Base-by-base conservation (phyloP, 2,329 filamentous ascomycete species). In the Graphilbum fragrans region DNA sequence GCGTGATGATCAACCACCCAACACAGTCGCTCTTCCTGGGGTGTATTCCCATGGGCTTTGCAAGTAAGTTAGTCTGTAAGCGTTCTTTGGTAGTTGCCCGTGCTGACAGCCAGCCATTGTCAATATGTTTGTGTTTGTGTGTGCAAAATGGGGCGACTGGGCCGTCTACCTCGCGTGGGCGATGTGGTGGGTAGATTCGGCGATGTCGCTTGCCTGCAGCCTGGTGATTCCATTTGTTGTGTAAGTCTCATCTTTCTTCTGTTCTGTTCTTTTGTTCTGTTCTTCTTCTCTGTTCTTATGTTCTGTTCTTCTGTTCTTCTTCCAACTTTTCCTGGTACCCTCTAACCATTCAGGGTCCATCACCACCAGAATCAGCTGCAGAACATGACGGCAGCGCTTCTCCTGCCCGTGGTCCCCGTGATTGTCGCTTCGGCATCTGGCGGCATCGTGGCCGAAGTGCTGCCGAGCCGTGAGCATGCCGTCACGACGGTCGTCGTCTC, bases 401-500 rank as follows among this genome's bases (percentile, higher is more conserved):
- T 82, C 1, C 61, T 82, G 10, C 77, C 78, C 1, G 72, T 81
- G 22, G 74, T 77, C 2, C 65, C 76, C 1, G 68, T 71, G 2
- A 71, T 82, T 25, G 76, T 82, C 27, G 74, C 76, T 1, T 66
- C 80, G 0, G 75, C 74, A 2, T 70, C 74, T 0, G 80, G 82
- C 4, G 74, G 70, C n/a, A 62, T 80, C 41, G 64, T 84, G 1
- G 77, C 80, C 6, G 65, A 67, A n/a, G 63, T 71, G 14, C 64
- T 86, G 1, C 66, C 69, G 2, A 61, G 77, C 47, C 58, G 60
- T 1, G 55, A 65, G 17, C 67, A 77, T 48, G 74, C 74, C 4
- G 55, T 81, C 18, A 70, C 68, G 31, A 85, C 80, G 0, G 52
- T 85, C 19, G 60, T 82, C n/a, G 64, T 65, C 16, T 77, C 69